phyloP scores from a whole-genome alignment of 768 basidiomycete genomes.

The Rhodocollybia butyracea region DNA sequence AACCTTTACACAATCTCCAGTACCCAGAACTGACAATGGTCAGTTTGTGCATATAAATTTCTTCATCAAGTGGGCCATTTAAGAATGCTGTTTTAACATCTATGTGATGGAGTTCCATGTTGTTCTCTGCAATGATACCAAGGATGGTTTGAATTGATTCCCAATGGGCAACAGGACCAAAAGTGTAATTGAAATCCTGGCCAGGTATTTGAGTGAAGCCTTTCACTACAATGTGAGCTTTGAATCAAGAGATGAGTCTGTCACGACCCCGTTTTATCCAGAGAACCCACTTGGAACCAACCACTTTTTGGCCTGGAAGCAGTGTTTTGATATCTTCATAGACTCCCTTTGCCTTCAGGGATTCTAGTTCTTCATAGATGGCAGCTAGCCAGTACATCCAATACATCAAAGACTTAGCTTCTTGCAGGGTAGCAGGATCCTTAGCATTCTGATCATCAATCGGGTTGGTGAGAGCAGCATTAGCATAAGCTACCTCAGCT shows the following conservation, averaged over 20 bases:
- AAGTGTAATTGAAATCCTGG: no score
- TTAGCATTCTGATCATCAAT: background rate
- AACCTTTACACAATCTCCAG: background rate
- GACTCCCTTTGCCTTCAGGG: no score
- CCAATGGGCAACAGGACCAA: no score
- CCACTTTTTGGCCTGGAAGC: no score
- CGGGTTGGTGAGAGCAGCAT: background rate
- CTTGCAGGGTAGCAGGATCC: background rate
- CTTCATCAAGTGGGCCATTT: slow-evolving; percentile 11
- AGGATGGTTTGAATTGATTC: no score
- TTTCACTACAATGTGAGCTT: background rate
- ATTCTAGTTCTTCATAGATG: slow-evolving; percentile 6
- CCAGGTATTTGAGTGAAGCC: no score
- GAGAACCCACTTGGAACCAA: no score
- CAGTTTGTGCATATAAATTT: slow-evolving; percentile 11
- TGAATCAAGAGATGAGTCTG: background rate
- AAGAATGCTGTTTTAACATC: slow-evolving; percentile 5
- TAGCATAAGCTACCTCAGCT: background rate
- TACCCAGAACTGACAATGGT: slow-evolving; percentile 4
- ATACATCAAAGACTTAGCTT: background rate
- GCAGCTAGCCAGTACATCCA: slow-evolving; percentile 6
- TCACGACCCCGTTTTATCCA: background rate
- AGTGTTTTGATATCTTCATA: no score
- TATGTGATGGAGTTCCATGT: background rate
- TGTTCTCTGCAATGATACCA: background rate